Conservation (phyloP, 129 eudicot genomes). For the sunflower (Helianthus annuus) region HanXRQr2.0-SUNRISE NC_035435.2:133526380-133526879, state of each 20-base stretch:
- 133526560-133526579: not conserved
- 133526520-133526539: slow-evolving; percentile 6
- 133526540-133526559: not conserved
- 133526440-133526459: no score
- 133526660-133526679: not conserved
- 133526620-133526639: not conserved
- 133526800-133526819: no score
- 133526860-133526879: no score
- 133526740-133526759: not conserved
- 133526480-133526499: not conserved
- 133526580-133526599: not conserved
- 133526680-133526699: not conserved
- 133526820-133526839: no score
- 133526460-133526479: not conserved
- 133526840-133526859: no score
- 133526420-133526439: slow-evolving; percentile 2
- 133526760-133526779: not conserved
- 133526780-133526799: no score
- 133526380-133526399: no score
- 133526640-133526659: slow-evolving; percentile 4
- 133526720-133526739: not conserved
- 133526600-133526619: slow-evolving; percentile 7
- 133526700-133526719: not conserved
- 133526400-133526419: slow-evolving; percentile 12
- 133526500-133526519: not conserved